A percentile compares a stretch with the other conserved stretches of the same genome.
Evolutionary conservation across 2,329 filamentous ascomycete genomes (phyloP).

Genomic region (Rhexocercosporidium sp.): DNA sequence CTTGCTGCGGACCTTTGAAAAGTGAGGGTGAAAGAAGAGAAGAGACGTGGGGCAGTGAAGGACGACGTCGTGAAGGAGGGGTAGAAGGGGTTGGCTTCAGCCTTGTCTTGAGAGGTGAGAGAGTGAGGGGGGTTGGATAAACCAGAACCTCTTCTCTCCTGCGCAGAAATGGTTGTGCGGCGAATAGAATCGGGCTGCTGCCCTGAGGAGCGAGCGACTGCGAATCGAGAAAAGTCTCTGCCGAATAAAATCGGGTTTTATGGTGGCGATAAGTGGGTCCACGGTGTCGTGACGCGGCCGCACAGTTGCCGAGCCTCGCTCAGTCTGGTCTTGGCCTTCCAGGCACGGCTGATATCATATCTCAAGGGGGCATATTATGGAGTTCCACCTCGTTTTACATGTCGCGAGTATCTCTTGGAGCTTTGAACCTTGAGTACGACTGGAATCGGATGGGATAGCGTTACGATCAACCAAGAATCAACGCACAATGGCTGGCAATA

Average conservation of each 20-base stretch:
- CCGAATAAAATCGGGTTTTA: constrained; percentile 7
- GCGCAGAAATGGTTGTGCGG: constrained; percentile 29
- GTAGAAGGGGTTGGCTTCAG: constrained; percentile 34
- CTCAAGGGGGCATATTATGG: background rate
- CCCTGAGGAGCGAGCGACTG: constrained; percentile 2
- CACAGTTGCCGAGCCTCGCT: background rate
- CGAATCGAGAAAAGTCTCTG: constrained; percentile 6
- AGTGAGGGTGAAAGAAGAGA: constrained; percentile 57
- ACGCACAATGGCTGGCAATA: constrained; percentile 30
- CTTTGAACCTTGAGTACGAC: background rate
- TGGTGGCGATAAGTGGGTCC: background rate
- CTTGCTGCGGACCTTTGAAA: constrained; percentile 55
- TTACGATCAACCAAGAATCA: background rate
- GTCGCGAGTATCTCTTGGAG: background rate
- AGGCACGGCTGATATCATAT: background rate
- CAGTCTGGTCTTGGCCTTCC: background rate
- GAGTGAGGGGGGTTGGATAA: background rate
- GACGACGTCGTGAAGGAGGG: constrained; percentile 36
- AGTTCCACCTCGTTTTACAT: constrained; percentile 3
- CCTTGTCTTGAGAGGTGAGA: constrained; percentile 30
- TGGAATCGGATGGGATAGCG: background rate
- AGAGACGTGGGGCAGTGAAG: constrained; percentile 46
- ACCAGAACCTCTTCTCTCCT: constrained; percentile 22
- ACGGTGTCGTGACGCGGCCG: background rate
- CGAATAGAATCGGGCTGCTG: constrained; percentile 26